phyloP scores from a whole-genome alignment of 768 basidiomycete species.

The Russula griseocarnosa region DNA sequence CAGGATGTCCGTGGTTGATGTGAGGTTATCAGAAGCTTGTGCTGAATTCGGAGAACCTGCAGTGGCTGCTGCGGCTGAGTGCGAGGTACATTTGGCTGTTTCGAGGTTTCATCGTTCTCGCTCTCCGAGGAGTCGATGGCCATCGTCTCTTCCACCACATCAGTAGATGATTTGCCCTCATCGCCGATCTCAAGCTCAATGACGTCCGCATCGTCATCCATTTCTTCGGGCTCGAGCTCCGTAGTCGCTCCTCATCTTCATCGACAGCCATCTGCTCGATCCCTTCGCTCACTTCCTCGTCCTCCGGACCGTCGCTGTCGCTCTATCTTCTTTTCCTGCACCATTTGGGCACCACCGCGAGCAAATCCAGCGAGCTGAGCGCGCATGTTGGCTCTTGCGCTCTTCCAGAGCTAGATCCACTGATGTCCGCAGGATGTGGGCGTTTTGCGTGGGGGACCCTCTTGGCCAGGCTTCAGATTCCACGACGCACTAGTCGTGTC shows the following conservation, averaged over 20 bases:
- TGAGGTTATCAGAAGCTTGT: slow-evolving; percentile 8
- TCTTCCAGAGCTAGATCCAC: slow-evolving; percentile 21
- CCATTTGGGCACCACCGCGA: slow-evolving; percentile 42
- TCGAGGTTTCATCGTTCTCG: slow-evolving; percentile 18
- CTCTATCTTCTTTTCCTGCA: slow-evolving; percentile 22
- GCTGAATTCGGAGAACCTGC: neutral
- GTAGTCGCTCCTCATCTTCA: slow-evolving; percentile 12
- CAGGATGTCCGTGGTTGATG: neutral
- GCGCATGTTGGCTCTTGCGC: slow-evolving; percentile 40
- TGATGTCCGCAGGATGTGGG: slow-evolving; percentile 14
- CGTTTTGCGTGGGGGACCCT: slow-evolving; percentile 33
- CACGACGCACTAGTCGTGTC: slow-evolving; percentile 52
- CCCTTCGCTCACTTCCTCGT: slow-evolving; percentile 22
- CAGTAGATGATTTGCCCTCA: slow-evolving; percentile 6
- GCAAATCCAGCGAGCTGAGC: slow-evolving; percentile 52
- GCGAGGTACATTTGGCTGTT: neutral
- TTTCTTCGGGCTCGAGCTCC: neutral
- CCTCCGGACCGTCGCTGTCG: slow-evolving; percentile 24
- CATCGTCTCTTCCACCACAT: slow-evolving; percentile 27
- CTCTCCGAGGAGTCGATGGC: slow-evolving; percentile 21
- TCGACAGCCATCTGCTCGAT: slow-evolving; percentile 28
- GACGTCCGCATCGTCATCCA: neutral
- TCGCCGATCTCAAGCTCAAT: neutral
- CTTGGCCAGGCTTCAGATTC: slow-evolving; percentile 43
- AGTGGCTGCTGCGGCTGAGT: neutral